Percentiles rank a stretch among this genome's conserved stretches.
These are phyloP conservation scores for Nemania sp. DNA, from an alignment of 2,329 filamentous ascomycete genomes.

Conservation along the genomic window DNA sequence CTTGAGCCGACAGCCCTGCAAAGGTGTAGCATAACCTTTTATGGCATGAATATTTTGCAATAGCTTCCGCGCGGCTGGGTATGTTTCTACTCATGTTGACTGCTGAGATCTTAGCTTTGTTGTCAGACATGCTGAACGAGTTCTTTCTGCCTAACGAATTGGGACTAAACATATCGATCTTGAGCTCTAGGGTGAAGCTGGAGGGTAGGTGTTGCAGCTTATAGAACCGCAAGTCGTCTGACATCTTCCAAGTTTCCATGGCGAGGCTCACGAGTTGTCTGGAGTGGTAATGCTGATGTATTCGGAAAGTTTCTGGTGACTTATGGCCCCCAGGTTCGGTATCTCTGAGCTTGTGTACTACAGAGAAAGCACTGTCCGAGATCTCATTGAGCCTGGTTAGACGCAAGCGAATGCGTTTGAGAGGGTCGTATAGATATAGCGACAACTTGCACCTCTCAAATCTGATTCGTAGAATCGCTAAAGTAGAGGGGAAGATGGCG, in stretches of 20 bases:
- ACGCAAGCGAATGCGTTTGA: too few species aligned
- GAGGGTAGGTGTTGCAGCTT: not conserved
- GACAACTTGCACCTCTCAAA: too few species aligned
- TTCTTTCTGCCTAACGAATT: not conserved
- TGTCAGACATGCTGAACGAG: not conserved
- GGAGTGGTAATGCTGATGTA: not conserved
- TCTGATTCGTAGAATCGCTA: too few species aligned
- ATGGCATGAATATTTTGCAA: not conserved
- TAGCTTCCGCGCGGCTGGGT: not conserved
- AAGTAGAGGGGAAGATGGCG: too few species aligned
- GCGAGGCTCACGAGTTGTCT: not conserved
- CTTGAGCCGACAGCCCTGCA: not conserved
- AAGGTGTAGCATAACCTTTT: not conserved
- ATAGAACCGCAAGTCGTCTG: not conserved
- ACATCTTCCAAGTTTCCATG: not conserved
- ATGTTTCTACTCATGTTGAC: not conserved
- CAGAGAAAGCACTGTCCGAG: not conserved
- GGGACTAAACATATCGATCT: not conserved
- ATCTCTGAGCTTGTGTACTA: too few species aligned
- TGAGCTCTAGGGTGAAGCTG: not conserved
- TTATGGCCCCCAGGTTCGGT: not conserved
- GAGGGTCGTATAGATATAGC: too few species aligned
- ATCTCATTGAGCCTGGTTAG: too few species aligned
- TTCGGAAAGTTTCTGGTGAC: not conserved
- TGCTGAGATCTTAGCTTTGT: not conserved